Percentiles rank a stretch among this genome's conserved stretches.
Evolutionary conservation across 2,329 filamentous ascomycete species (phyloP).

Genomic region (Ramichloridium luteum): DNA sequence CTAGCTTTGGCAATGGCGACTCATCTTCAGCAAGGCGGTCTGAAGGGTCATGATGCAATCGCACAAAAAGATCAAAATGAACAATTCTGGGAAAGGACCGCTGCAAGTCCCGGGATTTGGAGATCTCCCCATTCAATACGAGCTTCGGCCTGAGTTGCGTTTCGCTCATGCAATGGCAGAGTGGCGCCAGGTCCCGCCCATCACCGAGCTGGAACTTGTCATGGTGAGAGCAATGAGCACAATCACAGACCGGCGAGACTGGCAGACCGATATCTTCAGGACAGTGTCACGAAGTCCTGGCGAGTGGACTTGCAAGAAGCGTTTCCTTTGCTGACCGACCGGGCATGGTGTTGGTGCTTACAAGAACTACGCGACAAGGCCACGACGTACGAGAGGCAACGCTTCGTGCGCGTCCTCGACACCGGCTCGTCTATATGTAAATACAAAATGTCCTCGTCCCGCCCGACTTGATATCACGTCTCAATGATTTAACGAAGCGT

Average conservation of each 20-base stretch:
- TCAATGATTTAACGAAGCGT: too few species aligned
- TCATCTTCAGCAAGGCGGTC: too few species aligned
- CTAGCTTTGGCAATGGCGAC: too few species aligned
- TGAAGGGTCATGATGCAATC: too few species aligned
- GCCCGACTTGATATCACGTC: too few species aligned
- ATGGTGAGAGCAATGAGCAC: background rate
- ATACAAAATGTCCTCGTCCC: too few species aligned
- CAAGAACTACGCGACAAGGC: slow-evolving; percentile 41
- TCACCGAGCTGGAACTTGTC: background rate
- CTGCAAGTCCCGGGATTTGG: background rate
- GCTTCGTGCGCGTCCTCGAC: slow-evolving; percentile 30
- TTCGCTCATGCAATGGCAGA: background rate
- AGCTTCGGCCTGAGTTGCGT: background rate
- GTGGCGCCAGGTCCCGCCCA: background rate
- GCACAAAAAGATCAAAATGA: too few species aligned
- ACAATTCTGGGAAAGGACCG: background rate
- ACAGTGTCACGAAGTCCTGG: background rate
- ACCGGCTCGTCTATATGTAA: slow-evolving; percentile 35
- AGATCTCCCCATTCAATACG: background rate
- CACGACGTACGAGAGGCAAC: slow-evolving; percentile 1
- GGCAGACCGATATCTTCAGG: background rate
- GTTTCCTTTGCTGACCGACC: slow-evolving; percentile 5
- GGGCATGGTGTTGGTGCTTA: slow-evolving; percentile 22
- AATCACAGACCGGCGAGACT: background rate
- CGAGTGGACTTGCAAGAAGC: background rate